Percentiles rank a stretch among this genome's conserved stretches.
Conservation (phyloP, 2,329 filamentous ascomycete species). For the Plectosphaerella plurivora region DNA sequence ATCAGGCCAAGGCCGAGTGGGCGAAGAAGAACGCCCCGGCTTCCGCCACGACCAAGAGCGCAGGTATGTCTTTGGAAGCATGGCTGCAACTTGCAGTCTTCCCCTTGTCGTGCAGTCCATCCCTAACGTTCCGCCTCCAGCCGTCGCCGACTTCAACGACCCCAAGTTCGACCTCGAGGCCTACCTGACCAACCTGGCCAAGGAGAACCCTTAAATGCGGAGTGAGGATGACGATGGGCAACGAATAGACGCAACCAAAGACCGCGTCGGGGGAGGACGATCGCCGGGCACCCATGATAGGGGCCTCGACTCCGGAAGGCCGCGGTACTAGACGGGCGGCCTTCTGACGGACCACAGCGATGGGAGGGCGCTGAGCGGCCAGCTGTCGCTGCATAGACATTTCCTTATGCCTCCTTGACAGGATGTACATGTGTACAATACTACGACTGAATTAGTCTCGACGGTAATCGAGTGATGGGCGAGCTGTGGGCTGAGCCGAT, state of each 20-base stretch:
- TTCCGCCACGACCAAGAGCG: slow-evolving; percentile 18
- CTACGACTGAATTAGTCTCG: slow-evolving; percentile 23
- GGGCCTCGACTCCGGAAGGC: neutral
- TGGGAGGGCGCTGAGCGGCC: slow-evolving; percentile 32
- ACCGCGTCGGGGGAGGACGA: neutral
- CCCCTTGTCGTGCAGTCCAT: neutral
- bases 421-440: slow-evolving; percentile 53
- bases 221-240: neutral
- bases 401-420: slow-evolving; percentile 38
- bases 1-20: slow-evolving; percentile 88
- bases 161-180: slow-evolving; percentile 93
- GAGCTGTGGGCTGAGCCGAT: too few species aligned
- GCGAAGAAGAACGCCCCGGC: slow-evolving; percentile 65
- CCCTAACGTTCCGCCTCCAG: slow-evolving; percentile 30
- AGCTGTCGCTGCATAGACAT: slow-evolving; percentile 44
- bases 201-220: slow-evolving; percentile 43
- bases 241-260: slow-evolving; percentile 15
- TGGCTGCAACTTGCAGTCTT: neutral
- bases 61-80: slow-evolving; percentile 15
- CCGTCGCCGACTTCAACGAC: slow-evolving; percentile 72
- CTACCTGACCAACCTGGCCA: slow-evolving; percentile 62
- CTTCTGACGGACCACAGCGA: slow-evolving; percentile 11
- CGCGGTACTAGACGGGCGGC: slow-evolving; percentile 2
- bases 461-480: too few species aligned
- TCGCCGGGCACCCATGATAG: neutral